Evolutionary conservation across 2,329 filamentous ascomycete genomes (phyloP).

Genomic region (Akanthomyces uredinophilus): DNA sequence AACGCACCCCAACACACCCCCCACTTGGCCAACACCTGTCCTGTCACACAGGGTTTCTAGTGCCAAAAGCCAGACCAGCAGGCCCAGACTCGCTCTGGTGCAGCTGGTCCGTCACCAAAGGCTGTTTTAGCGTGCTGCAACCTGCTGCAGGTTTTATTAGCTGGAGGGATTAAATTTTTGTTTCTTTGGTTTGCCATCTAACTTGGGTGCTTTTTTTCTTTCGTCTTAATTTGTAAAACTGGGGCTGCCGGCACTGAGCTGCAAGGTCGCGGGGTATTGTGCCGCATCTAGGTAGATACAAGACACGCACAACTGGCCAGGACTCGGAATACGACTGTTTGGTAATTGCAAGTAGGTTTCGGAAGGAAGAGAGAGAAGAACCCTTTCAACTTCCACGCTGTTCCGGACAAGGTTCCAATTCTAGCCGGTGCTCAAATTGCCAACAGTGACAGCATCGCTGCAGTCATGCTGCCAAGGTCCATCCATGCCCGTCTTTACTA

Average conservation of each 20-base stretch:
- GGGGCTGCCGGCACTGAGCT: not conserved
- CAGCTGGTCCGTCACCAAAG: not conserved
- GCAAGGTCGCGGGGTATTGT: not conserved
- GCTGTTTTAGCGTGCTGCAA: conserved; percentile 1
- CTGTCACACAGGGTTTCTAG: not conserved
- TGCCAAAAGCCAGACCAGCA: not conserved
- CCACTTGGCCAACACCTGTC: conserved; percentile 7
- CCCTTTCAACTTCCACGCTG: too few relatives aligned
- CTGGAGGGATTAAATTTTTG: not conserved
- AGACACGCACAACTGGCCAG: too few relatives aligned
- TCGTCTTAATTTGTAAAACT: not conserved
- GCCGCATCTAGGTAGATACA: not conserved
- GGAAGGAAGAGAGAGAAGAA: too few relatives aligned
- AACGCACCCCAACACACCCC: not conserved
- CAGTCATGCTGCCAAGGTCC: too few relatives aligned
- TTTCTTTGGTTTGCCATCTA: not conserved
- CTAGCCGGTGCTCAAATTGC: too few relatives aligned
- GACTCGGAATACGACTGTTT: too few relatives aligned
- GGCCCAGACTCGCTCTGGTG: not conserved
- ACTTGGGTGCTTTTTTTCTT: too few relatives aligned
- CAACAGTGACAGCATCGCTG: not conserved
- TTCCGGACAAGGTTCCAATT: too few relatives aligned
- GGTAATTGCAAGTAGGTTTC: too few relatives aligned
- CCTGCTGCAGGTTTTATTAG: not conserved
- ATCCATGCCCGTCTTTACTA: too few relatives aligned